Conservation (phyloP, 495 filamentous ascomycete species). For the Xylaria palmicola region DNA sequence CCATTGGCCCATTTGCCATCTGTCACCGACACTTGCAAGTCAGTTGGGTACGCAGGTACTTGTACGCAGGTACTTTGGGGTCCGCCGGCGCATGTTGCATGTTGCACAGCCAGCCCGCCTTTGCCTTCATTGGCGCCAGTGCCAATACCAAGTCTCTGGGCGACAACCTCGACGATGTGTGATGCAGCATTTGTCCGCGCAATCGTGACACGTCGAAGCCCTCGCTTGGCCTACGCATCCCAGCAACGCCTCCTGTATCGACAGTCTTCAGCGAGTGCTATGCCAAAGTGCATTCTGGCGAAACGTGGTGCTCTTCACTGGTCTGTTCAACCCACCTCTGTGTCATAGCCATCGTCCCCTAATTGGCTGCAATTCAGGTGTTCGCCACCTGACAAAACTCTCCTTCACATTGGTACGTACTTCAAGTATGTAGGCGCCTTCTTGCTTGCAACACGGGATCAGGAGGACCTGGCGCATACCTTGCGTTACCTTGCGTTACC, state of each 20-base stretch:
- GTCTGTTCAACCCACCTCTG: conserved; percentile 2
- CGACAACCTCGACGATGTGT: neutral
- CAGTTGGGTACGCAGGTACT: too few species aligned
- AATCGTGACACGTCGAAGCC: neutral
- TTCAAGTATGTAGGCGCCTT: too few species aligned
- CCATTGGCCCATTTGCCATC: too few species aligned
- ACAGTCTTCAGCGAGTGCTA: neutral
- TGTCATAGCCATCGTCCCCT: too few species aligned
- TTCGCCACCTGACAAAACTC: neutral
- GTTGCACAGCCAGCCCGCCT: too few species aligned
- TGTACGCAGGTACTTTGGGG: too few species aligned
- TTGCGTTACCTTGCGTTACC: too few species aligned
- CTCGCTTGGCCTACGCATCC: neutral
- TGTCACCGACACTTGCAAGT: too few species aligned
- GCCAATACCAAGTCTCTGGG: conserved; percentile 14
- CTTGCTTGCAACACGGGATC: too few species aligned
- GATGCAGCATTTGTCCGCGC: neutral
- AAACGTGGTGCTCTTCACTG: neutral
- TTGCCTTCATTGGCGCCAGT: conserved; percentile 10
- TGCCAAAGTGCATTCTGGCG: neutral
- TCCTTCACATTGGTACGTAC: neutral
- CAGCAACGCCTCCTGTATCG: neutral
- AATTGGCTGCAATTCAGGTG: too few species aligned
- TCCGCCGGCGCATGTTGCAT: too few species aligned
- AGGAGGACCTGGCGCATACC: too few species aligned